These are phyloP conservation scores for Carex sylvatica DNA, from an alignment of 202 grass and related monocot species.

Conservation along the genomic window DNA sequence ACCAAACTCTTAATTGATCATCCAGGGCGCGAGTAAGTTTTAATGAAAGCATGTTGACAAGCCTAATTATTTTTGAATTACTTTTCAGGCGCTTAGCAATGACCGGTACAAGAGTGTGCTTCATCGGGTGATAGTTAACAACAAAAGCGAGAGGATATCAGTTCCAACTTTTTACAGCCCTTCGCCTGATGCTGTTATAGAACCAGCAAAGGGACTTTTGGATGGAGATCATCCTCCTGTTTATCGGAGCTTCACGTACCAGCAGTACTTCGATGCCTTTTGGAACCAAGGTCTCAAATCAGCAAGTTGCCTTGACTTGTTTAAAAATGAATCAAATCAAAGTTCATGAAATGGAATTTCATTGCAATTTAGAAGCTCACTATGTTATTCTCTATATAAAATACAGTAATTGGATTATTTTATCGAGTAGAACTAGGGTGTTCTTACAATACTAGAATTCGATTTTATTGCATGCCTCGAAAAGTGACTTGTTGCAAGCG, in stretches of 20 bases:
- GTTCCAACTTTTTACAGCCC: conserved; percentile 92
- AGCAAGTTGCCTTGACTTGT: conserved; percentile 70
- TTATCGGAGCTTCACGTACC: conserved; percentile 69
- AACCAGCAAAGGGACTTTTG: conserved; percentile 44
- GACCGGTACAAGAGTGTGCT: conserved; percentile 81
- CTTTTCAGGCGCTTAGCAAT: conserved; percentile 65
- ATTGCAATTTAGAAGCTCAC: not conserved
- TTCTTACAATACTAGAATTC: too few species aligned
- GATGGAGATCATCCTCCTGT: conserved; percentile 40
- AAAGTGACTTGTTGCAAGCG: too few species aligned
- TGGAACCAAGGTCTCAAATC: conserved; percentile 71
- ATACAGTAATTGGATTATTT: too few species aligned
- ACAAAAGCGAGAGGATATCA: conserved; percentile 66
- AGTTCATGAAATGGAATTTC: not conserved
- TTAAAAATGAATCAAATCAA: conserved; percentile 25
- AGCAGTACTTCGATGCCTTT: conserved; percentile 65
- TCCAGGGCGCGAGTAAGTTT: not conserved
- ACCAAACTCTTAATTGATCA: not conserved
- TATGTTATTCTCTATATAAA: too few species aligned
- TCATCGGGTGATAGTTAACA: conserved; percentile 77
- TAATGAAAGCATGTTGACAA: not conserved
- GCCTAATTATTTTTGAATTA: not conserved
- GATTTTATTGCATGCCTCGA: too few species aligned
- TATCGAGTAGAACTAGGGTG: too few species aligned
- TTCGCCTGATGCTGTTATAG: conserved; percentile 55